Base-by-base conservation (phyloP, 2,329 filamentous ascomycete genomes). In the Emergomyces pasteurianus region DNA sequence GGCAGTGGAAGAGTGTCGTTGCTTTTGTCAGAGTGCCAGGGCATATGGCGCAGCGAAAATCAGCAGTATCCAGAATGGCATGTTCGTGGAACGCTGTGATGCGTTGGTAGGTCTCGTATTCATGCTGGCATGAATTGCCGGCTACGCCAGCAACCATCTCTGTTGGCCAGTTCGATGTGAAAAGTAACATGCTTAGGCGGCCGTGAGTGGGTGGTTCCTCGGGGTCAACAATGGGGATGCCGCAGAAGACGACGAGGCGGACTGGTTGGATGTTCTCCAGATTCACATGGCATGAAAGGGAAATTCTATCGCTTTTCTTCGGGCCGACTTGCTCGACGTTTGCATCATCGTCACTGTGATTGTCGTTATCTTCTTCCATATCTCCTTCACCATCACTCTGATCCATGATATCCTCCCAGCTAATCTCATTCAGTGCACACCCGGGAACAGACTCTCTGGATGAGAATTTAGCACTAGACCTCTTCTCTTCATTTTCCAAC, bases 31-130 rank as follows among this genome's bases (percentile, higher is more conserved):
- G 2, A 1, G 53, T 42, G n/a, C 60, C 60, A 3, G 63, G 61
- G 43, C 67, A 69, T 38, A 65, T 60, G n/a, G 62, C 64, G 31
- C 67, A 69, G 8, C 65, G 63, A 58, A 67, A 66, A 23, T 66
- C 58, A 9, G 61, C 61, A 1, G 62, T 46, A 31, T 61, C 38
- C n/a, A 68, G 59, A 36, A 68, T 65, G 36, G 58, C 55, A 18
- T 59, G 28, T 58, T 68, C 66, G 40, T 67, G 62, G 28, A 60
- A 65, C 12, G 60, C 63, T 2, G 60, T 62, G 18, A 68, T 59
- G 9, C 57, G 61, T n/a, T 63, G 63, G 58, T 65, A 68, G 21
- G 61, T 40, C 21, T n/a, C n/a, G 21, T 52, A 42, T 14, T 59
- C 47, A 9, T 9, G 18, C 16, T 38, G 28, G 49, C 8, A 9